A percentile compares a stretch with the other conserved stretches of the same genome.
These are phyloP conservation scores for Xylaria sp. DNA, from an alignment of 2,329 filamentous ascomycete genomes.

Conservation along the genomic window DNA sequence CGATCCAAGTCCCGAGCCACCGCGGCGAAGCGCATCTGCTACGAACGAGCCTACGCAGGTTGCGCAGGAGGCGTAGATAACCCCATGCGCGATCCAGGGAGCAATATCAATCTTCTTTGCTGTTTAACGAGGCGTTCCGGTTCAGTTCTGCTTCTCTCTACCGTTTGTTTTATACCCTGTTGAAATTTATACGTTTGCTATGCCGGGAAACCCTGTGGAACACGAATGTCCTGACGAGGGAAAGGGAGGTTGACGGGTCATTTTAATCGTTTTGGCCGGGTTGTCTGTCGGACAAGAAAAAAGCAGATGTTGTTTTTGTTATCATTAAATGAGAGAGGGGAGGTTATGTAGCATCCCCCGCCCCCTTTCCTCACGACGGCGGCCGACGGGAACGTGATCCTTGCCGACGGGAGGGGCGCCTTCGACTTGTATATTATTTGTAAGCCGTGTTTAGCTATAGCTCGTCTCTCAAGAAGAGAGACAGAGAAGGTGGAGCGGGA, in stretches of 20 bases:
- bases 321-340: constrained; percentile 23
- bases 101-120: constrained; percentile 36
- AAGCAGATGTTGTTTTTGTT: constrained; percentile 26
- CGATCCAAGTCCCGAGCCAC: constrained; percentile 41
- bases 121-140: constrained; percentile 36
- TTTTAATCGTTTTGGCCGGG: constrained; percentile 25
- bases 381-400: constrained; percentile 15
- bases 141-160: constrained; percentile 34
- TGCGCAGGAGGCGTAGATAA: constrained; percentile 32
- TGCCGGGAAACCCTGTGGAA: constrained; percentile 32
- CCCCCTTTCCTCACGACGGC: constrained; percentile 19
- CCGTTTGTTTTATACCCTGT: constrained; percentile 45
- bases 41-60: constrained; percentile 30
- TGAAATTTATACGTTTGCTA: constrained; percentile 42
- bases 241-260: constrained; percentile 30
- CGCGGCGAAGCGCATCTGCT: constrained; percentile 41
- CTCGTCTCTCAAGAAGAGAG: constrained; percentile 6
- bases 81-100: constrained; percentile 31
- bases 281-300: constrained; percentile 27
- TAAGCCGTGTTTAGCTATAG: constrained; percentile 16
- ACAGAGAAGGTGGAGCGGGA: constrained; percentile 13
- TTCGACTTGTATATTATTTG: constrained; percentile 30
- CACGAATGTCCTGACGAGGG: constrained; percentile 36
- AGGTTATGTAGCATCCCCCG: constrained; percentile 18
- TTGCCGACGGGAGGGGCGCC: constrained; percentile 1